A percentile compares a stretch with the other conserved stretches of the same genome.
phyloP scores from a whole-genome alignment of 2,329 filamentous ascomycete genomes.

The Cordyceps tenuipes region DNA sequence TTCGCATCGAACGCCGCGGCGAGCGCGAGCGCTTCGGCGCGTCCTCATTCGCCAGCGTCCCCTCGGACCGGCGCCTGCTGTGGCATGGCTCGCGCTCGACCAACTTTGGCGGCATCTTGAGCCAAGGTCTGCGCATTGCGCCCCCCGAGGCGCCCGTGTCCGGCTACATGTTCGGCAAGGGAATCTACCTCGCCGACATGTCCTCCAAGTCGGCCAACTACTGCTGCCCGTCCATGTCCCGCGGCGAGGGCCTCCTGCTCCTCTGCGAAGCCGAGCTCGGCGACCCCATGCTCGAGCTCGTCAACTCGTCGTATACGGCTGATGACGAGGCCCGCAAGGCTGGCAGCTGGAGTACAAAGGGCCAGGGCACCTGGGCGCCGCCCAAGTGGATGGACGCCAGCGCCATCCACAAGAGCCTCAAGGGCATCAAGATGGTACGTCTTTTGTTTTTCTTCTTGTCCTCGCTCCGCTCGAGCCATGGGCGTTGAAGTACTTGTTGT shows the following conservation, averaged over 20 bases:
- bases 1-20: constrained; percentile 69
- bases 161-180: constrained; percentile 87
- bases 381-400: constrained; percentile 65
- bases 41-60: constrained; percentile 42
- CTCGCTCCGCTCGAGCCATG: not conserved
- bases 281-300: constrained; percentile 60
- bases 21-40: constrained; percentile 62
- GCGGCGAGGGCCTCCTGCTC: constrained; percentile 63
- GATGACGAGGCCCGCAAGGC: constrained; percentile 51
- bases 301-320: constrained; percentile 50
- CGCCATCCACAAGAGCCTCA: constrained; percentile 53
- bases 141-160: constrained; percentile 71
- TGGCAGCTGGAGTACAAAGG: constrained; percentile 60
- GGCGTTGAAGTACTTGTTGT: not conserved
- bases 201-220: constrained; percentile 76
- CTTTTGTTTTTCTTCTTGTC: not conserved
- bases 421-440: constrained; percentile 62
- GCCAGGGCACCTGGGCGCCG: constrained; percentile 58
- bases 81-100: constrained; percentile 83
- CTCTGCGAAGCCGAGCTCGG: constrained; percentile 76
- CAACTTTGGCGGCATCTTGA: constrained; percentile 81
- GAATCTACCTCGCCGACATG: constrained; percentile 82
- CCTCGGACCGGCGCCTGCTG: constrained; percentile 64
- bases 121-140: constrained; percentile 82
- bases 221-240: constrained; percentile 54